Percentiles rank a stretch among this genome's conserved stretches.
phyloP scores from a whole-genome alignment of 805 yeast species.

The Starmerella davenportii region DNA sequence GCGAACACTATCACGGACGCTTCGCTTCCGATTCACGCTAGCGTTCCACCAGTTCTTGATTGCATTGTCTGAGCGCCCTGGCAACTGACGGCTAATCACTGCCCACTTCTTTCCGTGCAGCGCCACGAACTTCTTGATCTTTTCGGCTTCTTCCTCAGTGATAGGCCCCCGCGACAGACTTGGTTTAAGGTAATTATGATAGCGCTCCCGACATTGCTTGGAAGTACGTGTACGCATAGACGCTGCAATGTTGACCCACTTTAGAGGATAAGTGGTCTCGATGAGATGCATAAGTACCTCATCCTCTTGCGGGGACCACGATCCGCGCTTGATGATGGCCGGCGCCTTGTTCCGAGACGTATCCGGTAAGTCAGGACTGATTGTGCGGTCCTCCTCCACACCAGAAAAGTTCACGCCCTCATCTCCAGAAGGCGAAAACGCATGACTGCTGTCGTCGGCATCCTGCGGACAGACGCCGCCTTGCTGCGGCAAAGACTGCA shows the following conservation, averaged over 20 bases:
- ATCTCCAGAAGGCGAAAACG: too few relatives aligned
- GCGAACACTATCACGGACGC: neutral
- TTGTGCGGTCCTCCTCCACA: neutral
- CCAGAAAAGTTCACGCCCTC: too few relatives aligned
- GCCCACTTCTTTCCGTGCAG: conserved; percentile 86
- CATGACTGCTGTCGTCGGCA: too few relatives aligned
- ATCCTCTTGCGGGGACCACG: conserved; percentile 83
- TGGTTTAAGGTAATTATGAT: conserved; percentile 82
- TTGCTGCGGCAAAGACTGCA: too few relatives aligned
- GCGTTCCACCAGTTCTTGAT: conserved; percentile 96
- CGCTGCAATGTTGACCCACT: conserved; percentile 77
- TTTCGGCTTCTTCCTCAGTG: conserved; percentile 62
- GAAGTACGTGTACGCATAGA: conserved; percentile 63
- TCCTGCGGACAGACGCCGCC: too few relatives aligned
- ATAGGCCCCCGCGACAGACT: conserved; percentile 66
- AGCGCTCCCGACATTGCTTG: conserved; percentile 80
- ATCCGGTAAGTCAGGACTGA: neutral
- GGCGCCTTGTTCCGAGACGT: neutral
- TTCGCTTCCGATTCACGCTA: conserved; percentile 65
- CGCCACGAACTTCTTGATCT: conserved; percentile 61
- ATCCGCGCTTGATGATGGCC: conserved; percentile 36
- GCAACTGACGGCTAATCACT: conserved; percentile 70
- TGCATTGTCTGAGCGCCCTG: conserved; percentile 79
- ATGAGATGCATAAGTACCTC: conserved; percentile 51
- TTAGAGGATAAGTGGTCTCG: conserved; percentile 53